These are phyloP conservation scores for Scorias spongiosa DNA, from an alignment of 2,329 filamentous ascomycete genomes.

Conservation along the genomic window DNA sequence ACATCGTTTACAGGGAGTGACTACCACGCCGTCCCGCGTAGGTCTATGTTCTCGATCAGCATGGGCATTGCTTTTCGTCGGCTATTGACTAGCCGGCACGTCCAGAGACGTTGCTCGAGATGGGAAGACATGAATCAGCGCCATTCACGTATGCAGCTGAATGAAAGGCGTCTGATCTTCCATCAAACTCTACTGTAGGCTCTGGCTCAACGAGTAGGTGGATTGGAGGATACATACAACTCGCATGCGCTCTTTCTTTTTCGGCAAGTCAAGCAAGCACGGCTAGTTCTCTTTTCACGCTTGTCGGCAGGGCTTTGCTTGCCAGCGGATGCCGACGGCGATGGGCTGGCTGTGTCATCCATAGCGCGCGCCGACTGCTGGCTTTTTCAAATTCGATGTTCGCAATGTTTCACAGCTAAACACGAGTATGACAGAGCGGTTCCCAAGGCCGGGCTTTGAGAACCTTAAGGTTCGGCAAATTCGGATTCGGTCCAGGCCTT, in stretches of 20 bases:
- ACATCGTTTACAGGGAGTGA: constrained; percentile 41
- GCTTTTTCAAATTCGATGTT: no score
- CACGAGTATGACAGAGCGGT: no score
- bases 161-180: not conserved
- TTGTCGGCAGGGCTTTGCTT: not conserved
- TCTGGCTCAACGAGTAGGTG: constrained; percentile 1
- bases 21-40: constrained; percentile 33
- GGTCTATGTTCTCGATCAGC: constrained; percentile 18
- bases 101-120: no score
- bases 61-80: constrained; percentile 1
- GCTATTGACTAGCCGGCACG: not conserved
- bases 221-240: constrained; percentile 25
- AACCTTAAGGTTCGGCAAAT: no score
- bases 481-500: no score
- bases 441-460: no score
- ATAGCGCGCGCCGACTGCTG: not conserved
- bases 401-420: no score
- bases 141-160: not conserved
- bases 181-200: constrained; percentile 4
- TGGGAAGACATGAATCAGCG: not conserved
- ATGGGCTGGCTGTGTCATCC: not conserved
- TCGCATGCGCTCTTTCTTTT: constrained; percentile 37
- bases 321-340: not conserved
- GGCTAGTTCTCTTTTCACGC: constrained; percentile 2
- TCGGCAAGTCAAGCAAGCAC: constrained; percentile 34